Evolutionary conservation across 495 filamentous ascomycete species (phyloP).

Genomic region (Podospora fimiseda): DNA sequence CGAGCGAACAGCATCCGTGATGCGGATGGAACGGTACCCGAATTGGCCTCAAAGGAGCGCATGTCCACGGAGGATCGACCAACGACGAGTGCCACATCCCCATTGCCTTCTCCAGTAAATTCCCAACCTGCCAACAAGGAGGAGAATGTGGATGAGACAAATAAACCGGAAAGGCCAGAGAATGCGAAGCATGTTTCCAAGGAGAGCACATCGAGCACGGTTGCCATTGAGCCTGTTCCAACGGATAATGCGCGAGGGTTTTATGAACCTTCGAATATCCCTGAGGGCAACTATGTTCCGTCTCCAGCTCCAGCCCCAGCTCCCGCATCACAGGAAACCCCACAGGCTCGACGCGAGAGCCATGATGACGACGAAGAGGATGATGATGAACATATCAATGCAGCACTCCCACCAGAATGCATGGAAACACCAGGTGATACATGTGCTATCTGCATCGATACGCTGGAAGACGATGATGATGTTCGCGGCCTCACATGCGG

Average conservation of each 20-base stretch:
- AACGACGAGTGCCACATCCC: constrained; percentile 24
- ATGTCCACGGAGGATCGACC: constrained; percentile 28
- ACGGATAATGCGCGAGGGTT: constrained; percentile 9
- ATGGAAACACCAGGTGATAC: constrained; percentile 85
- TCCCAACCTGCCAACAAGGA: not conserved
- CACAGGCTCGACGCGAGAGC: constrained; percentile 24
- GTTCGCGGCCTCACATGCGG: constrained; percentile 89
- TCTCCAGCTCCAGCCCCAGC: not conserved
- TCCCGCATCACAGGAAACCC: constrained; percentile 7
- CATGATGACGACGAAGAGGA: constrained; percentile 62
- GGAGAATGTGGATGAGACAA: not conserved
- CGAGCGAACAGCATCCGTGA: constrained; percentile 61
- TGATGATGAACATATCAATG: constrained; percentile 79
- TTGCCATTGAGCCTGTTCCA: constrained; percentile 4
- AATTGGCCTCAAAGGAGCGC: constrained; percentile 35
- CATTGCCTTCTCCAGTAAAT: constrained; percentile 5
- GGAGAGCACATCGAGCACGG: constrained; percentile 30
- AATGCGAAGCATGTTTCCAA: constrained; percentile 21
- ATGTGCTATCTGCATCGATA: constrained; percentile 94
- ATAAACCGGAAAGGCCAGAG: constrained; percentile 15
- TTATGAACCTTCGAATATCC: not conserved
- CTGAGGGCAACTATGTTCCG: constrained; percentile 2
- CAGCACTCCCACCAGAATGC: constrained; percentile 74
- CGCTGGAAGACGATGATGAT: constrained; percentile 89
- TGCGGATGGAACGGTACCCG: constrained; percentile 47